phyloP scores from a whole-genome alignment of 2,329 filamentous ascomycete species.

The Diaporthe ilicicola region DNA sequence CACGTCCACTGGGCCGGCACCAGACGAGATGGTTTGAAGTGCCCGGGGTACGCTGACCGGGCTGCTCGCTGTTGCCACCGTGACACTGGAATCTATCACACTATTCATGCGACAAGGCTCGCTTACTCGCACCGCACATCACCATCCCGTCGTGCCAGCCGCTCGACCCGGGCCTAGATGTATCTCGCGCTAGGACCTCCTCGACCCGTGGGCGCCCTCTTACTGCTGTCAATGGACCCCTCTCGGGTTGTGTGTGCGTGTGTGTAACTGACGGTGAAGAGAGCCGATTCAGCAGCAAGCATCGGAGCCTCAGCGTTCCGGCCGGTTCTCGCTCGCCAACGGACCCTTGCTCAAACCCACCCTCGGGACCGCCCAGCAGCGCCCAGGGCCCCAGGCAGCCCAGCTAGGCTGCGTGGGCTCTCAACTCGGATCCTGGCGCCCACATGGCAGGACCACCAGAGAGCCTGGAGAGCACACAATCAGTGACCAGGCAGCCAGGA shows the following conservation, averaged over 20 bases:
- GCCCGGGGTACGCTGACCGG: not conserved
- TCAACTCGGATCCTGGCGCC: conserved; percentile 15
- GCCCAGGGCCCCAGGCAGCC: conserved; percentile 1
- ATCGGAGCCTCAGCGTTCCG: conserved; percentile 8
- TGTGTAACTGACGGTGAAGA: conserved; percentile 10
- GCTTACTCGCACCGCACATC: not conserved
- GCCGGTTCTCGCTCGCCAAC: conserved; percentile 16
- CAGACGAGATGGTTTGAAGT: not conserved
- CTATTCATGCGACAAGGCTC: not conserved
- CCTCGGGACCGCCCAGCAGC: not conserved
- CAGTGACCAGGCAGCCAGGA: not conserved
- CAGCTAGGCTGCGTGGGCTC: not conserved
- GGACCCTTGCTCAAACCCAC: conserved; percentile 15
- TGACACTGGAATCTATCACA: conserved; percentile 5
- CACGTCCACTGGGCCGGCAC: conserved; percentile 12
- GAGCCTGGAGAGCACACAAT: not conserved
- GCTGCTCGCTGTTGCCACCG: conserved; percentile 2
- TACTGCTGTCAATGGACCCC: not conserved
- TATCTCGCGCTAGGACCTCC: not conserved
- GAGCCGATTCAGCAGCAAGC: conserved; percentile 6
- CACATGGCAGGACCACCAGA: conserved; percentile 15
- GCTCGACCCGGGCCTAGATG: not conserved
- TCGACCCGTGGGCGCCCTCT: not conserved
- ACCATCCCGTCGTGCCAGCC: not conserved
- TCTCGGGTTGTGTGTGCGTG: not conserved